Conservation (phyloP, 2,329 filamentous ascomycete genomes). For the Zymoseptoria ardabiliae region DNA sequence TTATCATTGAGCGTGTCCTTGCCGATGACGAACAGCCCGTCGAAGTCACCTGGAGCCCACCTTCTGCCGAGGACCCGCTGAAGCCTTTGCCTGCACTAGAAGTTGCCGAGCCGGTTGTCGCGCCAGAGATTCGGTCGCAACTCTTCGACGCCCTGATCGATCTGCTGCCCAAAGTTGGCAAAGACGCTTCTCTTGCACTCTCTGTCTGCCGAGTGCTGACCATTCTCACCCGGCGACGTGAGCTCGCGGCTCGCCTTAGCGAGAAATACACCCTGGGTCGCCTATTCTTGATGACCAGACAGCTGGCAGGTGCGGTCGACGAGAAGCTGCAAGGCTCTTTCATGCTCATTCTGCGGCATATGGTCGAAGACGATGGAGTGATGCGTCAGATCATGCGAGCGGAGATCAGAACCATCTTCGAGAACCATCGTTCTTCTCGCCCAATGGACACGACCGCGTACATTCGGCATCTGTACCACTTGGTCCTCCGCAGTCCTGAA, state of each 20-base stretch:
- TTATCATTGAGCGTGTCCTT: conserved; percentile 86
- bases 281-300: conserved; percentile 91
- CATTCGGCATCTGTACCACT: conserved; percentile 67
- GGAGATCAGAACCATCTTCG: conserved; percentile 75
- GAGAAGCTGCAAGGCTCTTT: conserved; percentile 67
- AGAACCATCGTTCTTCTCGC: conserved; percentile 39
- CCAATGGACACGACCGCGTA: conserved; percentile 63
- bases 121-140: conserved; percentile 56
- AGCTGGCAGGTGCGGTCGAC: conserved; percentile 72
- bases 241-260: conserved; percentile 66
- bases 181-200: conserved; percentile 76
- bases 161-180: conserved; percentile 76
- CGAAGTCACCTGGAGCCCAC: conserved; percentile 59
- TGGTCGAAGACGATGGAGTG: conserved; percentile 88
- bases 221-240: conserved; percentile 73
- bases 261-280: conserved; percentile 85
- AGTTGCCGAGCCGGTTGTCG: conserved; percentile 55
- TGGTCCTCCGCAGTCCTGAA: conserved; percentile 73
- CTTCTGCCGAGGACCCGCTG: conserved; percentile 36
- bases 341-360: conserved; percentile 81
- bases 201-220: conserved; percentile 78
- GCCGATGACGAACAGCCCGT: conserved; percentile 78
- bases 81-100: conserved; percentile 46
- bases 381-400: conserved; percentile 86
- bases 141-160: conserved; percentile 75